These are phyloP conservation scores for Gynandropsis gynandra DNA, from an alignment of 345 rosid species.

Conservation along the genomic window DNA sequence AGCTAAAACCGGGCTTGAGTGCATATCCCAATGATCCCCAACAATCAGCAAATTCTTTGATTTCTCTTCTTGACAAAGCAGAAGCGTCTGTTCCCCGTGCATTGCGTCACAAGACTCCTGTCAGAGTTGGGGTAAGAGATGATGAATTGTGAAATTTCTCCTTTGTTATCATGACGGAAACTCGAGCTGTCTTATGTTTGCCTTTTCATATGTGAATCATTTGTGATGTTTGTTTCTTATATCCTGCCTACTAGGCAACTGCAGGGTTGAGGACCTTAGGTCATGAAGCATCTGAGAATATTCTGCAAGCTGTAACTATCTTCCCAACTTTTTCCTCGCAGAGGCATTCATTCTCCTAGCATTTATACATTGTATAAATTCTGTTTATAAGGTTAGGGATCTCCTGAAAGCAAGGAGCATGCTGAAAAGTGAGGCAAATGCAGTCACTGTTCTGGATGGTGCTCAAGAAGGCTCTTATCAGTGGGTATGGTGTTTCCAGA, in stretches of 20 bases:
- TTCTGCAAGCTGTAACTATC: constrained; percentile 68
- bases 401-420: constrained; percentile 71
- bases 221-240: background rate
- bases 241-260: constrained; percentile 52
- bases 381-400: constrained; percentile 59
- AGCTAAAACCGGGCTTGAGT: constrained; percentile 88
- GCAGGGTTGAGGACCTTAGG: constrained; percentile 91
- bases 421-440: constrained; percentile 53
- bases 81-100: constrained; percentile 74
- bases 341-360: constrained; percentile 14
- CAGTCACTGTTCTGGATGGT: constrained; percentile 82
- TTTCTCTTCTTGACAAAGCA: constrained; percentile 73
- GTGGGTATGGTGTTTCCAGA: constrained; percentile 74
- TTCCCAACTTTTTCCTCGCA: constrained; percentile 8
- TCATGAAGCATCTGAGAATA: constrained; percentile 68
- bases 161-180: background rate
- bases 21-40: constrained; percentile 66
- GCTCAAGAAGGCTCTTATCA: constrained; percentile 94
- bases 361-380: constrained; percentile 17
- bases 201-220: constrained; percentile 3
- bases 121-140: constrained; percentile 84
- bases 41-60: constrained; percentile 63
- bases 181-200: background rate
- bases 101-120: constrained; percentile 77
- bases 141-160: background rate